phyloP scores from a whole-genome alignment of 345 rosid species.

The Rhodomyrtus tomentosa region DNA sequence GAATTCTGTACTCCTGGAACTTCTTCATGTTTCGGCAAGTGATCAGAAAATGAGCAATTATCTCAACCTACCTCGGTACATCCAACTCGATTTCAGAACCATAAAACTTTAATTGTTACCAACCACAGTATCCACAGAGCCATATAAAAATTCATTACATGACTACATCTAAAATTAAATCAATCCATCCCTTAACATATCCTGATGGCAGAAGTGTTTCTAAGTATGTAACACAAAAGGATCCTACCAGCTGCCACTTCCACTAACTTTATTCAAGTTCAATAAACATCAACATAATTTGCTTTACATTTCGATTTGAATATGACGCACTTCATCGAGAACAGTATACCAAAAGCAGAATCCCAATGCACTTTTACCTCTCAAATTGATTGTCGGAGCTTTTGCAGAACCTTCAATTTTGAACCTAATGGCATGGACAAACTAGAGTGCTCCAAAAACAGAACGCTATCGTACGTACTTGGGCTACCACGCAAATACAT shows the following conservation, averaged over 20 bases:
- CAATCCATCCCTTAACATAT: not conserved
- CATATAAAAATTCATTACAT: not conserved
- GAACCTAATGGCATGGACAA: not conserved
- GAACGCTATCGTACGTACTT: not conserved
- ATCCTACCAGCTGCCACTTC: not conserved
- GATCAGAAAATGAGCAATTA: not conserved
- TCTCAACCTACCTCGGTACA: not conserved
- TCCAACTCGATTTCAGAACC: not conserved
- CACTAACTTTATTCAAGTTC: not conserved
- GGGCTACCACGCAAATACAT: not conserved
- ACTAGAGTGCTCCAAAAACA: not conserved
- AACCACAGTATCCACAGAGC: not conserved
- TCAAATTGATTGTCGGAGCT: not conserved
- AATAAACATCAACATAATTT: not conserved
- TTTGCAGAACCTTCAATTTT: not conserved
- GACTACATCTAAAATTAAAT: not conserved
- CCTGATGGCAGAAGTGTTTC: not conserved
- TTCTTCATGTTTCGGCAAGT: not conserved
- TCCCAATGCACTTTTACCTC: not conserved
- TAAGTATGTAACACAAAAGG: not conserved
- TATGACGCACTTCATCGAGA: not conserved
- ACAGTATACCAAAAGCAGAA: not conserved
- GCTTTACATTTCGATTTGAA: not conserved
- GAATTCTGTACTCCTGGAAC: not conserved
- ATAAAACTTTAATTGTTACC: not conserved